A percentile compares a stretch with the other conserved stretches of the same genome.
Conservation (phyloP, 495 filamentous ascomycete genomes). For the Sphaerosporella brunnea region DNA sequence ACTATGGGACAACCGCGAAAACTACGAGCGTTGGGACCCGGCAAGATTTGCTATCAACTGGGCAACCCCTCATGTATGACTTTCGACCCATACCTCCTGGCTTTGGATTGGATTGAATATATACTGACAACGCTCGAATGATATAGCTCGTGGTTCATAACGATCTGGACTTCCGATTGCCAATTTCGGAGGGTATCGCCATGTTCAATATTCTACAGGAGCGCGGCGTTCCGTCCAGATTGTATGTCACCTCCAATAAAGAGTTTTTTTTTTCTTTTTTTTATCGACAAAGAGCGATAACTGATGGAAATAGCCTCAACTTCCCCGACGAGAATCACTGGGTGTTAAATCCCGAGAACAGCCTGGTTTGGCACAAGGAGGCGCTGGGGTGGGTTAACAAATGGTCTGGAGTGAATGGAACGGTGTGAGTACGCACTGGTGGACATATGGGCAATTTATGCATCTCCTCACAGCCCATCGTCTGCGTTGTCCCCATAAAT, state of each 20-base stretch:
- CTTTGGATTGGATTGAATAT: too few species aligned
- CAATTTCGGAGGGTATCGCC: constrained; percentile 64
- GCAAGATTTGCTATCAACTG: constrained; percentile 48
- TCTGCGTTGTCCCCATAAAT: too few species aligned
- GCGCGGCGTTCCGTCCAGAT: constrained; percentile 47
- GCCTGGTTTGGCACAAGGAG: constrained; percentile 73
- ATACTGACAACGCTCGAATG: too few species aligned
- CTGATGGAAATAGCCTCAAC: constrained; percentile 32
- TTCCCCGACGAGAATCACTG: constrained; percentile 76
- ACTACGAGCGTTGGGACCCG: constrained; percentile 73
- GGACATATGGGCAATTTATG: neutral
- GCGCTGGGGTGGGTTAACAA: constrained; percentile 83
- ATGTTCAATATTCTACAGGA: constrained; percentile 80
- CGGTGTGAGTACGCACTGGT: neutral
- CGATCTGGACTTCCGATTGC: constrained; percentile 77
- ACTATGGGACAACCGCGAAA: constrained; percentile 52
- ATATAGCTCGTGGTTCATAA: constrained; percentile 57
- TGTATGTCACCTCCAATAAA: too few species aligned
- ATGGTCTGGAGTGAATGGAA: constrained; percentile 19
- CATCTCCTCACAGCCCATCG: too few species aligned
- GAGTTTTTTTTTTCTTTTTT: neutral
- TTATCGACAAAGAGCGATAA: constrained; percentile 32
- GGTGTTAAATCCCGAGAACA: constrained; percentile 86
- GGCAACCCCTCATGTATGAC: constrained; percentile 50
- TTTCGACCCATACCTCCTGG: too few species aligned